A percentile compares a stretch with the other conserved stretches of the same genome.
Conservation (phyloP, 1,284 basidiomycete species). For the Ganoderma resinaceum region DNA sequence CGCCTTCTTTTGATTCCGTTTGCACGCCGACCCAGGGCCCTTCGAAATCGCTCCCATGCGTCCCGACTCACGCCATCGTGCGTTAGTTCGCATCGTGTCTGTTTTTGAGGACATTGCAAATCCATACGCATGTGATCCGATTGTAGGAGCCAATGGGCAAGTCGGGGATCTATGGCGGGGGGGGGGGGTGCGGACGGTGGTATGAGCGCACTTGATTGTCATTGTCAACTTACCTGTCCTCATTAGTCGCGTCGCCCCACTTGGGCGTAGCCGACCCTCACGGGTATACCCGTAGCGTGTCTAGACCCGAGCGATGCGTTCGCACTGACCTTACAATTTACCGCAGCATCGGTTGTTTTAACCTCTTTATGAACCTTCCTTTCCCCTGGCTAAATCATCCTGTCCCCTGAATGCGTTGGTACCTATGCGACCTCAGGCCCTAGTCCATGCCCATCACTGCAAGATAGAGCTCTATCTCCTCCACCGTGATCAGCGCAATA, state of each 20-base stretch:
- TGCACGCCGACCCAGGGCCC: too few relatives aligned
- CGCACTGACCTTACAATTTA: not conserved
- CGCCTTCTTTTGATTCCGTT: not conserved
- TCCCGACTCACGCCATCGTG: not conserved
- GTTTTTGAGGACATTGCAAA: not conserved
- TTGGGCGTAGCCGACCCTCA: not conserved
- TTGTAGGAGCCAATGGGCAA: not conserved
- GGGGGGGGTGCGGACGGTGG: not conserved
- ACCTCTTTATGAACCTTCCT: not conserved
- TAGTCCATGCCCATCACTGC: not conserved
- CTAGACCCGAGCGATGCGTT: not conserved
- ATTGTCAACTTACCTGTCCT: not conserved
- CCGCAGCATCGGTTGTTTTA: not conserved
- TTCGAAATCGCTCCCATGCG: not conserved
- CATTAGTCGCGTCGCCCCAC: not conserved
- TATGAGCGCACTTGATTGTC: not conserved
- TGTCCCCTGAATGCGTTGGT: too few relatives aligned
- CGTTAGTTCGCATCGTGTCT: not conserved
- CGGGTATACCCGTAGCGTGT: not conserved
- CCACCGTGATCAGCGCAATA: not conserved
- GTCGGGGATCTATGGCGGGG: not conserved
- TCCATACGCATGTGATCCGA: not conserved
- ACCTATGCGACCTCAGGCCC: not conserved
- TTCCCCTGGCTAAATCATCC: not conserved
- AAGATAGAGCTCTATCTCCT: not conserved